Base-by-base conservation (phyloP, 148 eudicot genomes). In the Fagopyrum homotropicum region DNA sequence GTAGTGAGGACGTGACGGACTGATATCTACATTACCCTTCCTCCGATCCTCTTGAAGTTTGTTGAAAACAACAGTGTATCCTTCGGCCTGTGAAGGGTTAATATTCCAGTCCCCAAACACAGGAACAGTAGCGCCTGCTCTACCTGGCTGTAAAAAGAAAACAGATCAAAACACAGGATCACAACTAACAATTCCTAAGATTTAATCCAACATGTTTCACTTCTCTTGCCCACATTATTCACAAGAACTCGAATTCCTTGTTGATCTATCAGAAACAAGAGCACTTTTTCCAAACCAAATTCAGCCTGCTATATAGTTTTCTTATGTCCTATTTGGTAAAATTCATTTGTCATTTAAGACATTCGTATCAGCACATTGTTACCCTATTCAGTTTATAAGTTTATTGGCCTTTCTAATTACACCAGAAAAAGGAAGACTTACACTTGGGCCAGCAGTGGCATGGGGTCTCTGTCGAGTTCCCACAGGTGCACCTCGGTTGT, bases 41-140 rank as follows among this genome's bases (percentile, higher is more conserved):
- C 71, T 66, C 14, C 43, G 12, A 66, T 66, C 68, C 68, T 26
- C 71, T 66, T 66, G 71, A 66, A 66, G 71, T 6, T 66, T 66
- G 17, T 66, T 66, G 71, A 66, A 66, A 4, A 66, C 46, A 40
- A 66, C 71, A 0, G 71, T 66, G 71, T 66, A 66, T n/a, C 71
- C 71, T 0, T 66, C 46, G 19, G 71, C 71, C 47, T 66, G 71
- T 6, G 71, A 2, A 66, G 71, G 71, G 71, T 66, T 66, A 6
- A 9, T 66, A 40, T 66, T 43, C 71, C 71, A 66, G 71, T 66
- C 71, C 1, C 71, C 71, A 40, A 66, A 66, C 9, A 43, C 71
- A 5, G 71, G 71, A 40, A 66, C 71, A 66, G 17, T 66, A 14
- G 71, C 71, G 40, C 45, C 69, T 1, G 16, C 69, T 35, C 69